Conservation (phyloP, 129 eudicot genomes). For the Artemisia argyi region DNA sequence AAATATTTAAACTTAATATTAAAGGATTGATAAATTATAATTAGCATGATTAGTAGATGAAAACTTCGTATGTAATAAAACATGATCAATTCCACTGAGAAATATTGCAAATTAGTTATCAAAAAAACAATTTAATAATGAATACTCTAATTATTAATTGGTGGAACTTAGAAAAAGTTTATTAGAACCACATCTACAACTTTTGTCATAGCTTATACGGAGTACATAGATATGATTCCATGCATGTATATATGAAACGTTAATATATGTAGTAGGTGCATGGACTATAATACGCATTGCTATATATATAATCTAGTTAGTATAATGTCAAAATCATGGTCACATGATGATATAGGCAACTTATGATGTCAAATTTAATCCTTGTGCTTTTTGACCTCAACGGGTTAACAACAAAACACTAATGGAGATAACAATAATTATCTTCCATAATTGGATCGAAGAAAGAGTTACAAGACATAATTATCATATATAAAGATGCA, state of each 20-base stretch:
- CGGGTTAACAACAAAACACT: conserved; percentile 21
- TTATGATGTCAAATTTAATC: conserved; percentile 37
- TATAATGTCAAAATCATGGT: conserved; percentile 29
- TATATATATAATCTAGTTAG: conserved; percentile 9
- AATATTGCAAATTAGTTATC: conserved; percentile 10
- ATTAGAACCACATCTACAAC: background rate
- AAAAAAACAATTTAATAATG: background rate
- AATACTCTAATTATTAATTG: background rate
- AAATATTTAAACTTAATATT: no score
- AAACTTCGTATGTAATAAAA: background rate
- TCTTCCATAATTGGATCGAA: conserved; percentile 30
- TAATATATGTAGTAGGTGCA: background rate
- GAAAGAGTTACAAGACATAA: conserved; percentile 40
- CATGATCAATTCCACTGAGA: conserved; percentile 4
- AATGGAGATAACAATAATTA: conserved; percentile 33
- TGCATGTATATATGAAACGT: background rate
- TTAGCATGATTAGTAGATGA: no score
- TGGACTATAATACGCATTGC: background rate
- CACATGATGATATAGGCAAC: conserved; percentile 28
- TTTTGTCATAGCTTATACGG: background rate
- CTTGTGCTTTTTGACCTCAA: conserved; percentile 41
- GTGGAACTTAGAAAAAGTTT: no score
- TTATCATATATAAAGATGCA: conserved; percentile 10
- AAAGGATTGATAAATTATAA: no score
- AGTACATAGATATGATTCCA: background rate